A percentile compares a stretch with the other conserved stretches of the same genome.
Evolutionary conservation across 371 early-diverging fungal genomes (phyloP).

Genomic region (Funneliformis caledonium): DNA sequence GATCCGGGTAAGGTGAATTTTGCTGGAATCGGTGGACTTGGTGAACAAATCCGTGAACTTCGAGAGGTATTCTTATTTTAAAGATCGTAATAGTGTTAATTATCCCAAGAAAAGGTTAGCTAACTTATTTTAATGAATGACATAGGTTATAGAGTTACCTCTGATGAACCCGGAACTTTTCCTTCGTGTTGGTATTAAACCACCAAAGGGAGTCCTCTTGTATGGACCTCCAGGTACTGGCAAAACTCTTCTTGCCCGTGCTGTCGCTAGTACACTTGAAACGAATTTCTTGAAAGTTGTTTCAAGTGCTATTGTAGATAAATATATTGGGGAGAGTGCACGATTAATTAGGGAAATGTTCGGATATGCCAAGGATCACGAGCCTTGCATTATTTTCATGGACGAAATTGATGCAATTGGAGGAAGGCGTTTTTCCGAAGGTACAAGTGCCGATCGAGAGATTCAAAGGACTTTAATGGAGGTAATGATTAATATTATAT

Average conservation of each 20-base stretch:
- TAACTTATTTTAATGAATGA: background rate
- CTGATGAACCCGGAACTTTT: slow-evolving; percentile 99
- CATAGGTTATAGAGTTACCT: slow-evolving; percentile 96
- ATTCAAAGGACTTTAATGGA: slow-evolving; percentile 99
- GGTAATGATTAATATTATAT: slow-evolving; percentile 6
- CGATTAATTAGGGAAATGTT: slow-evolving; percentile 99
- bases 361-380: slow-evolving; percentile 97
- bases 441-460: slow-evolving; percentile 99
- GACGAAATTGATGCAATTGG: slow-evolving; percentile 99
- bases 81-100: background rate
- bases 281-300: slow-evolving; percentile 98
- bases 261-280: slow-evolving; percentile 96
- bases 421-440: slow-evolving; percentile 98
- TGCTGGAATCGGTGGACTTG: slow-evolving; percentile 98
- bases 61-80: slow-evolving; percentile 75
- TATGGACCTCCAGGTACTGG: slow-evolving; percentile 99
- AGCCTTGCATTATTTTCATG: slow-evolving; percentile 99
- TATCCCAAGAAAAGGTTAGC: background rate
- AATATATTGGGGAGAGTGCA: slow-evolving; percentile 99
- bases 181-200: slow-evolving; percentile 95
- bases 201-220: slow-evolving; percentile 97
- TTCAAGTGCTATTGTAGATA: slow-evolving; percentile 98
- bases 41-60: slow-evolving; percentile 98
- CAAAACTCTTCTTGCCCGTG: slow-evolving; percentile 91
- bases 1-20: slow-evolving; percentile 96